These are phyloP conservation scores for Trifolium dubium DNA, from an alignment of 306 rosid species.

Conservation along the genomic window DNA sequence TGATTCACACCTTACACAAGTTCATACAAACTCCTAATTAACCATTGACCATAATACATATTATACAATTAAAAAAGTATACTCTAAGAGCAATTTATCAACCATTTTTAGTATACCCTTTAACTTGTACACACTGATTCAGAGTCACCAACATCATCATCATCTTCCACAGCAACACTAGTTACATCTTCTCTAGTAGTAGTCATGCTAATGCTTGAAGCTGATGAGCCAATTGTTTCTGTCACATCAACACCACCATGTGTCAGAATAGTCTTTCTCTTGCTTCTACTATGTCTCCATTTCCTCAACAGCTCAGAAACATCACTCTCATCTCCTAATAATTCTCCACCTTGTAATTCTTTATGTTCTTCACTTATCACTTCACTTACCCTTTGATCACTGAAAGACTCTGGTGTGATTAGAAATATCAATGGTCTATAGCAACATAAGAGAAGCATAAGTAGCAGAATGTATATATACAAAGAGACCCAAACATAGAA, in stretches of 20 bases:
- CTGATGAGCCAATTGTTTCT: constrained; percentile 62
- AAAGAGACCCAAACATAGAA: constrained; percentile 74
- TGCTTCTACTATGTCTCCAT: constrained; percentile 63
- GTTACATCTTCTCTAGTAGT: constrained; percentile 57
- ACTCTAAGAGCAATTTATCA: background rate
- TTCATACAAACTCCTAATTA: background rate
- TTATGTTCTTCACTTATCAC: constrained; percentile 20
- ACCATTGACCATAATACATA: background rate
- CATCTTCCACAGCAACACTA: constrained; percentile 51
- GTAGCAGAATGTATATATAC: constrained; percentile 52
- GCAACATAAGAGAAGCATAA: constrained; percentile 48
- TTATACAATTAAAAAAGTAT: no score
- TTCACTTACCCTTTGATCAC: constrained; percentile 35
- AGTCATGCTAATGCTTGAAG: constrained; percentile 51
- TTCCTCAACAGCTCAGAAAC: constrained; percentile 62
- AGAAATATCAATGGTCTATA: constrained; percentile 54
- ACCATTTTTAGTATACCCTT: background rate
- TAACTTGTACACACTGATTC: constrained; percentile 62
- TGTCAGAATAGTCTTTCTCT: constrained; percentile 56
- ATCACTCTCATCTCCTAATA: constrained; percentile 48
- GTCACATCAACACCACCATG: constrained; percentile 27
- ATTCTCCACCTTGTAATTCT: constrained; percentile 33
- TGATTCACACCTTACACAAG: background rate
- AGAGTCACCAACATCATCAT: constrained; percentile 58
- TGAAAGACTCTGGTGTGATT: constrained; percentile 6